Evolutionary conservation across 1,284 basidiomycete species (phyloP).

Genomic region (Tetrapyrgos nigripes): DNA sequence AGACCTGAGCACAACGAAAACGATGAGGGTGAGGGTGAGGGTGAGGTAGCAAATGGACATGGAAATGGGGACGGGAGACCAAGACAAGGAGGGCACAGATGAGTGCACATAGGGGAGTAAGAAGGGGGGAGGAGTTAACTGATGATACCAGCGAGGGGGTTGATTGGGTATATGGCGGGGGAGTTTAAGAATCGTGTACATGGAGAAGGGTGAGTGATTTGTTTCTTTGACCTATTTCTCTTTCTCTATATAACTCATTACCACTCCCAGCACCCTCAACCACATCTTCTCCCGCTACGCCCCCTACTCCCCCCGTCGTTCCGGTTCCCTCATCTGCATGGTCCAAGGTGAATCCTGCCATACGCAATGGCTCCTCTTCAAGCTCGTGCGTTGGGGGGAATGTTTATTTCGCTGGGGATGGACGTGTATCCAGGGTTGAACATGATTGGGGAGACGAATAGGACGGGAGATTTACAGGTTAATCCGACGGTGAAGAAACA

Average conservation of each 20-base stretch:
- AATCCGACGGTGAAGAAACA: conserved; percentile 54
- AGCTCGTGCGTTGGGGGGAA: conserved; percentile 44
- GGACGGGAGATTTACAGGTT: conserved; percentile 47
- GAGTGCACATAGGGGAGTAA: too few relatives aligned
- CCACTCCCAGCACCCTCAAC: conserved; percentile 45
- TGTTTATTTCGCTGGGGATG: conserved; percentile 49
- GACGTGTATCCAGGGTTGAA: conserved; percentile 54
- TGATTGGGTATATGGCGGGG: conserved; percentile 56
- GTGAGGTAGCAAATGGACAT: too few relatives aligned
- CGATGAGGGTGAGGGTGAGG: too few relatives aligned
- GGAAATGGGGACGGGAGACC: too few relatives aligned
- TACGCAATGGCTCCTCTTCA: conserved; percentile 54
- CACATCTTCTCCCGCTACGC: conserved; percentile 55
- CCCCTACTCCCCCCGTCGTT: conserved; percentile 48
- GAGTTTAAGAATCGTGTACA: conserved; percentile 57
- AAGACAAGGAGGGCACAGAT: too few relatives aligned
- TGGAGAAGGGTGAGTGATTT: conserved; percentile 45
- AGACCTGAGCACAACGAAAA: too few relatives aligned
- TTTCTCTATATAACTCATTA: background rate
- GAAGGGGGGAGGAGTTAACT: conserved; percentile 51
- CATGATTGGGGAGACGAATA: conserved; percentile 52
- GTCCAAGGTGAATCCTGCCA: conserved; percentile 44
- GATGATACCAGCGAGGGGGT: conserved; percentile 50
- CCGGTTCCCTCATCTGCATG: conserved; percentile 53
- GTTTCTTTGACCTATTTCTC: background rate